Percentiles rank a stretch among this genome's conserved stretches.
These are phyloP conservation scores for Ogataea ramenticola DNA, from an alignment of 805 yeast species.

Conservation along the genomic window DNA sequence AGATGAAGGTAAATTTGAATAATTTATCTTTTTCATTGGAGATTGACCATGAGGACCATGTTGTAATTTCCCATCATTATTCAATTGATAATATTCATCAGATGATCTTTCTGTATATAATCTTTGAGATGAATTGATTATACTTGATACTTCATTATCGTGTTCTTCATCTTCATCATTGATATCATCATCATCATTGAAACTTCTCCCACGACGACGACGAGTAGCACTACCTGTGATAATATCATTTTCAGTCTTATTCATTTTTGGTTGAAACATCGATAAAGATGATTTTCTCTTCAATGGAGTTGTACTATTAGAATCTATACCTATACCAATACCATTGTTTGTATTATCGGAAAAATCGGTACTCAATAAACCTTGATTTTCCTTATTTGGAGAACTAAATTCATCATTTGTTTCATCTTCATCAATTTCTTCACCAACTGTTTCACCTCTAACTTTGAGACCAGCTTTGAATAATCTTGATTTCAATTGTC, in stretches of 20 bases:
- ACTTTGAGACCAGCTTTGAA: slow-evolving; percentile 34
- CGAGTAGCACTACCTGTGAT: not conserved
- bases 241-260: not conserved
- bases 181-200: not conserved
- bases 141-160: not conserved
- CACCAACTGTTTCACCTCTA: slow-evolving; percentile 11
- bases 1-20: slow-evolving; percentile 7
- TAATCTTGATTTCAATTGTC: slow-evolving; percentile 34
- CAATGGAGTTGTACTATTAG: slow-evolving; percentile 17
- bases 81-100: not conserved
- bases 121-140: not conserved
- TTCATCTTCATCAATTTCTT: not conserved
- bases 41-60: slow-evolving; percentile 1
- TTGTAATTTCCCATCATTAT: not conserved
- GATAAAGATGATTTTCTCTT: slow-evolving; percentile 13
- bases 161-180: not conserved
- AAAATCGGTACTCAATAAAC: not conserved
- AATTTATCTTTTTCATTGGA: slow-evolving; percentile 9
- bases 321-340: not conserved
- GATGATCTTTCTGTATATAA: slow-evolving; percentile 1
- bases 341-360: not conserved
- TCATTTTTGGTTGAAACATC: not conserved
- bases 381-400: not conserved
- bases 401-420: not conserved
- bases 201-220: no score